Evolutionary conservation across 306 rosid genomes (phyloP), one percentile per base, ranked within the genome.

Genomic region (Dalbergia cochinchinensis): DNA sequence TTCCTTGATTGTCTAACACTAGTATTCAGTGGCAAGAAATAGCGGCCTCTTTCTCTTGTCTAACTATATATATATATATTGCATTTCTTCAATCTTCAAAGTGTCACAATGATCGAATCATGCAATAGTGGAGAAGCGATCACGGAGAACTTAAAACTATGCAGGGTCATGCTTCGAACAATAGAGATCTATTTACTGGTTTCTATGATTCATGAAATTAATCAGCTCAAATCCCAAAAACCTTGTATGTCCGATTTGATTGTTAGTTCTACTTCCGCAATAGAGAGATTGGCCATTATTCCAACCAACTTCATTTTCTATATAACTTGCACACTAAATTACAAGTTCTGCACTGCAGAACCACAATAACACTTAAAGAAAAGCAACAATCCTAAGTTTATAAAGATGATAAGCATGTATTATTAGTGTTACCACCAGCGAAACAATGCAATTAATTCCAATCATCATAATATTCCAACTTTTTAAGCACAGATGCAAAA

Each of bases 121-220:
- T 64, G 45, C 68, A 70, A 41, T 19, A 53, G 31, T 54, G 55
- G 45, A 19, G 67, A 61, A 11, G 19, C 42, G 65, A 42, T 74
- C 41, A 53, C 12, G 22, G 81, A 35, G n/a, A 73, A 37, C 61
- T 44, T 11, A 69, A 37, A 63, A 83, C 69, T 35, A 64, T 42
- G 37, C 41, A 71, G 67, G 70, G 11, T 41, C 71, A 9, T 66
- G 47, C 31, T 65, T 71, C 65, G 78, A 72, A 59, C 65, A 74
- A 58, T 50, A 69, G 37, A 73, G 61, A 77, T 22, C 63, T 53
- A 12, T 62, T 60, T 19, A 41, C 13, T 6, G 51, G 70, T 70
- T 72, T 41, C 79, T 13, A 48, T 65, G 53, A 81, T 50, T 75
- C 53, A 76, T 45, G 66, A 58, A 68, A 71, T 71, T 48, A 65